Evolutionary conservation across 2,329 filamentous ascomycete species (phyloP), one percentile per base, ranked within the genome.

Genomic region (Fusarium albosuccineum): DNA sequence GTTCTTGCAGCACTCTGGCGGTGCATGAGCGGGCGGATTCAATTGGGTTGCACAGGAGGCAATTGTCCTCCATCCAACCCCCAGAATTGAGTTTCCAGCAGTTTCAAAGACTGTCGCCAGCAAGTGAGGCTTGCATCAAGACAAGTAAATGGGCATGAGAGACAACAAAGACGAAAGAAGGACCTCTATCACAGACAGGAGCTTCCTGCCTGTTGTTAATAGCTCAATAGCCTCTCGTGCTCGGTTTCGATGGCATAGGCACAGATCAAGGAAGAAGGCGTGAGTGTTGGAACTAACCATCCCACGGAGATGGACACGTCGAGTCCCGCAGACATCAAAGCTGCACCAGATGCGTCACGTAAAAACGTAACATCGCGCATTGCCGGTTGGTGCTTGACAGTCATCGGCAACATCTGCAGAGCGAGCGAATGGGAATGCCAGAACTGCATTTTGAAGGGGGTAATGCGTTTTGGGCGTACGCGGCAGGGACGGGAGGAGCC

Each of bases 401-500:
- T 37, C 33, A 46, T 60, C 22, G 39, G 45, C 30, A 66, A 52
- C 51, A 50, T 57, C 40, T 53, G 57, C 49, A 60, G 30, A 37
- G 46, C 36, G 46, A 22, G 29, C 66, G 52, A 69, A 63, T 69
- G 41, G 45, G 57, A 45, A 51, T 53, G 39, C 41, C 26, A 51
- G 33, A 45, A 37, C 44, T 50, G 40, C 41, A 56, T 50, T 37
- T 16, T 26, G 60, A 62, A 45, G 65, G 65, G 55, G 62, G 54
- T 33, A 57, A 40, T 46, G 56, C 36, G 42, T 49, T 46, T 64
- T 66, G 63, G 68, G 71, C 56, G 57, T 54, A 60, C 67, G 70
- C 70, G 72, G 75, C 68, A 72, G 73, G 68, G 72, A 75, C 75
- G 75, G 75, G 75, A 77, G 67, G 75, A 77, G 73, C 75, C 75